These are phyloP conservation scores for Parachaetomium inaequale DNA, from an alignment of 495 filamentous ascomycete species.

Conservation along the genomic window DNA sequence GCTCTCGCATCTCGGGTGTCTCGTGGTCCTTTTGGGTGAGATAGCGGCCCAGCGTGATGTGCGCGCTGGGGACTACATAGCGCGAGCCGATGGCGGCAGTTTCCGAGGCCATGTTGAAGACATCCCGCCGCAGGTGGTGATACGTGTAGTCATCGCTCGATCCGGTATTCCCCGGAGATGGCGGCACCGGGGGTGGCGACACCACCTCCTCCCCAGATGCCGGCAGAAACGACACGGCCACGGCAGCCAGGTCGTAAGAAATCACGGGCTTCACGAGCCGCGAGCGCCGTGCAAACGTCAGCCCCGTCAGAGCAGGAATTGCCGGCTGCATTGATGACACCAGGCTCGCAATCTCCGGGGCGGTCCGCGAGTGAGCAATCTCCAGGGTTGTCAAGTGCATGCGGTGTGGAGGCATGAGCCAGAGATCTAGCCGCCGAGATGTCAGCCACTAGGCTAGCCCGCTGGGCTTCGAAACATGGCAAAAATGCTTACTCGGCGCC, in stretches of 20 bases:
- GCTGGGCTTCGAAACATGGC: neutral
- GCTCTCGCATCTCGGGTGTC: constrained; percentile 47
- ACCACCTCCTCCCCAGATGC: constrained; percentile 54
- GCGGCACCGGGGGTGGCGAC: constrained; percentile 36
- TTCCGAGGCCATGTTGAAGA: constrained; percentile 56
- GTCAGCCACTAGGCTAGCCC: neutral
- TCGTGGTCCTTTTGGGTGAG: constrained; percentile 53
- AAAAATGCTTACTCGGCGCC: constrained; percentile 57
- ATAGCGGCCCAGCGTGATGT: constrained; percentile 83
- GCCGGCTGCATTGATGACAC: constrained; percentile 50
- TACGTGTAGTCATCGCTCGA: constrained; percentile 68
- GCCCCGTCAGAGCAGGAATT: constrained; percentile 54
- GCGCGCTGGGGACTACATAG: constrained; percentile 82
- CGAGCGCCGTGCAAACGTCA: constrained; percentile 58
- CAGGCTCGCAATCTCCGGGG: constrained; percentile 57
- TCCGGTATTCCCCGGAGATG: constrained; percentile 18
- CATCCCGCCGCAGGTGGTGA: constrained; percentile 81
- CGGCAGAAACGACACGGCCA: constrained; percentile 83
- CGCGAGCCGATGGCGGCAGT: constrained; percentile 61
- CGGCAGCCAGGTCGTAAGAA: constrained; percentile 76
- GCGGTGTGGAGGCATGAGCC: constrained; percentile 72
- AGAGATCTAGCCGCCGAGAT: constrained; percentile 55
- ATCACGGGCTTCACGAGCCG: constrained; percentile 77
- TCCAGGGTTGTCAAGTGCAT: constrained; percentile 89
- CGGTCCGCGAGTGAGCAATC: constrained; percentile 65